A percentile compares a stretch with the other conserved stretches of the same genome.
These are phyloP conservation scores for Boletus subcaerulescens DNA, from an alignment of 768 basidiomycete species.

Conservation along the genomic window DNA sequence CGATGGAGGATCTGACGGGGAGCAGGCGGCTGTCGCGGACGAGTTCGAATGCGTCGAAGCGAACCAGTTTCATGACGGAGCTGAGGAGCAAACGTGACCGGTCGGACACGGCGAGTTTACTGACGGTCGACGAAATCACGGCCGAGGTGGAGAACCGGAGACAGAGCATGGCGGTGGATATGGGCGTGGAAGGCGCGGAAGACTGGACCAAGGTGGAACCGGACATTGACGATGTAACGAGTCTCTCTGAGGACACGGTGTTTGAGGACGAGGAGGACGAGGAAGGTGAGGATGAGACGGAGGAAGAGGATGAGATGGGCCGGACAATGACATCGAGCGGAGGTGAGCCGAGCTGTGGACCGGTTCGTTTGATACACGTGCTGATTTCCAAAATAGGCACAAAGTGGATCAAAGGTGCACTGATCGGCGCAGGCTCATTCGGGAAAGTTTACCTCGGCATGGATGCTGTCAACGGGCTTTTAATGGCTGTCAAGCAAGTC, in stretches of 20 bases:
- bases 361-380: not conserved
- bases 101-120: slow-evolving; percentile 84
- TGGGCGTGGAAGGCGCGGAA: slow-evolving; percentile 49
- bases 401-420: slow-evolving; percentile 96
- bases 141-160: slow-evolving; percentile 80
- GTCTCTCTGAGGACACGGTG: slow-evolving; percentile 43
- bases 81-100: slow-evolving; percentile 77
- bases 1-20: slow-evolving; percentile 56
- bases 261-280: slow-evolving; percentile 47
- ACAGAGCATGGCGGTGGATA: slow-evolving; percentile 46
- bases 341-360: slow-evolving; percentile 35
- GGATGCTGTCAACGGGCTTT: slow-evolving; percentile 84
- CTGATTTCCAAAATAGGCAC: slow-evolving; percentile 47
- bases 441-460: slow-evolving; percentile 95
- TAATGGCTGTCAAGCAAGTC: slow-evolving; percentile 99
- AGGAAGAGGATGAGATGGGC: slow-evolving; percentile 49
- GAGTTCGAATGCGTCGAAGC: slow-evolving; percentile 51
- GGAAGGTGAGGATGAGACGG: slow-evolving; percentile 45
- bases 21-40: slow-evolving; percentile 37
- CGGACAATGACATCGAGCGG: slow-evolving; percentile 55
- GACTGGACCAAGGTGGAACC: slow-evolving; percentile 75
- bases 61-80: slow-evolving; percentile 81
- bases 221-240: slow-evolving; percentile 46
- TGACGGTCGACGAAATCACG: slow-evolving; percentile 98
- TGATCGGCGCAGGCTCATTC: slow-evolving; percentile 93